Base-by-base conservation (phyloP, 331 rosid genomes). In the Stylosanthes scabra region DNA sequence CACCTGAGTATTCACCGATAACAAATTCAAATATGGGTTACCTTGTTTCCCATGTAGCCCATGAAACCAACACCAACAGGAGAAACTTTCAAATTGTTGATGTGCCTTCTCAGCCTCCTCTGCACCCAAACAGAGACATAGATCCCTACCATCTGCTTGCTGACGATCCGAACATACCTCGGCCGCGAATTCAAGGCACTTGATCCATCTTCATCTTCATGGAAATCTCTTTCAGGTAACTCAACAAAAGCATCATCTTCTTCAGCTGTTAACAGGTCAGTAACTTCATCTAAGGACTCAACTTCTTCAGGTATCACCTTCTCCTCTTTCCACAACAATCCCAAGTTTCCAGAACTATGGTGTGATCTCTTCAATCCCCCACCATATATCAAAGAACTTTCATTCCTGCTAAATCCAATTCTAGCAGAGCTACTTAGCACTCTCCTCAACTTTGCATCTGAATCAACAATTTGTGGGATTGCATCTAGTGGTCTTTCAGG, bases 21-120 rank as follows among this genome's bases (percentile, higher is more conserved):
- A 20, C 25, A 20, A 20, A 20, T 20, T 20, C 25, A 20, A 20
- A 20, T 20, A 20, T 20, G 25, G 25, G 25, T 25, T 88, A 94
- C 99, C 99, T 95, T 95, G 84, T 95, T 95, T 87, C 99, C 99
- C 93, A 95, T 86, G 92, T 90, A 95, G 27, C 99, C 99, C 99
- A 95, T 91, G 29, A 91, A 85, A 71, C 99, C 99, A 84, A 90
- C 86, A 52, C 99, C 99, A 83, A 95, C 99, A 2, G 93, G 92
- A 13, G 93, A 91, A 76, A 95, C 99, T 73, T 80, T 80, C 89
- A 95, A 66, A 80, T 91, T 90, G 74, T 95, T 95, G 2, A 95
- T 54, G 66, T 86, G 99, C 59, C 99, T 90, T 74, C 99, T 87
- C 88, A 95, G 75, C 80, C 85, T 91, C 83, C 86, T 91, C 39